A percentile compares a stretch with the other conserved stretches of the same genome.
These are phyloP conservation scores for Solanum medicagineum DNA, from an alignment of 257 asterid species.

Conservation along the genomic window DNA sequence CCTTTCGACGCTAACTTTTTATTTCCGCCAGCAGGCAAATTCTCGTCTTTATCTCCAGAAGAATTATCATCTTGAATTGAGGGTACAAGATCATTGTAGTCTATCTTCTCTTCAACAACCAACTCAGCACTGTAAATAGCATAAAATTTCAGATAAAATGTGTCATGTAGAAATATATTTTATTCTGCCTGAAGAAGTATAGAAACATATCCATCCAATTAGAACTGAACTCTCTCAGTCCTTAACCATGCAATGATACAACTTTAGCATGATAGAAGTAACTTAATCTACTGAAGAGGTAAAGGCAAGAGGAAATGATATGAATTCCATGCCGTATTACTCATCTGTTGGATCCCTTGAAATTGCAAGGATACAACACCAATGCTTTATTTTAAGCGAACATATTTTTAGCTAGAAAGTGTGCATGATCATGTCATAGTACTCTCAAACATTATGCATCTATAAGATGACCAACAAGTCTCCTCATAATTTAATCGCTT, in stretches of 20 bases:
- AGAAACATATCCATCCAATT: neutral
- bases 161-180: neutral
- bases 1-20: constrained; percentile 19
- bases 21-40: constrained; percentile 7
- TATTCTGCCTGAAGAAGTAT: neutral
- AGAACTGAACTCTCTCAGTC: neutral
- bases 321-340: neutral
- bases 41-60: constrained; percentile 13
- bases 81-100: constrained; percentile 79
- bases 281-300: neutral
- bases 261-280: neutral
- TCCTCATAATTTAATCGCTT: neutral
- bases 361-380: neutral
- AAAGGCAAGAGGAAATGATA: neutral
- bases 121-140: constrained; percentile 61
- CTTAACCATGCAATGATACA: neutral
- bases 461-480: neutral
- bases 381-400: neutral
- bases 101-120: constrained; percentile 61
- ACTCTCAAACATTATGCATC: neutral
- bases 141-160: neutral
- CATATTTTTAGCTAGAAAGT: neutral
- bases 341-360: neutral
- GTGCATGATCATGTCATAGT: neutral
- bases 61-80: constrained; percentile 29